Conservation (phyloP, 2,329 filamentous ascomycete genomes). For the Clonostachys solani region DNA sequence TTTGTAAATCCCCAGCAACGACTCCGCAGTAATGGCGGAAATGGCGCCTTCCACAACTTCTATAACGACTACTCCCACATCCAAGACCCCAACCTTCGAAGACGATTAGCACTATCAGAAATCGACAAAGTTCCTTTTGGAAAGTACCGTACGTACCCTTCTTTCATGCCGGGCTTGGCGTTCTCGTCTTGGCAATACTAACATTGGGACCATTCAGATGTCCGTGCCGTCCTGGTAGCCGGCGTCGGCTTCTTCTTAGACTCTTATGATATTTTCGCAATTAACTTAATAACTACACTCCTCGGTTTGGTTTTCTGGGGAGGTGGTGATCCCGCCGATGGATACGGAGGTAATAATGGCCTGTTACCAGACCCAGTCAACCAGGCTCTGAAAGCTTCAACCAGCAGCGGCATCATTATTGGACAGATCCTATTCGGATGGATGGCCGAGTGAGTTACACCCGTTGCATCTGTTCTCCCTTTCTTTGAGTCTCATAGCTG, state of each 20-base stretch:
- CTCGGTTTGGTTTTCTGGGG: slow-evolving; percentile 76
- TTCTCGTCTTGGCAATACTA: neutral
- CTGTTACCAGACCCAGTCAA: slow-evolving; percentile 60
- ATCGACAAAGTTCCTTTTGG: slow-evolving; percentile 77
- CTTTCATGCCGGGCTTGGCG: neutral
- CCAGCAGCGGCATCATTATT: slow-evolving; percentile 72
- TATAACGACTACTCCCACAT: slow-evolving; percentile 65
- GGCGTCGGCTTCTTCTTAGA: slow-evolving; percentile 83
- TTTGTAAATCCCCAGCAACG: neutral
- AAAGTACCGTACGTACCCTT: slow-evolving; percentile 51
- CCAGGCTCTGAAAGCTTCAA: slow-evolving; percentile 77
- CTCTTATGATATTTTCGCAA: slow-evolving; percentile 78
- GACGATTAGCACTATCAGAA: slow-evolving; percentile 71
- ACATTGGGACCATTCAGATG: slow-evolving; percentile 32
- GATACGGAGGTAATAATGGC: slow-evolving; percentile 48
- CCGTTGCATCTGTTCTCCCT: neutral
- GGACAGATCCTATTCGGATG: slow-evolving; percentile 76
- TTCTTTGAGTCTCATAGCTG: neutral
- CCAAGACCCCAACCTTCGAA: slow-evolving; percentile 69
- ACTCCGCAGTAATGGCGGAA: slow-evolving; percentile 52
- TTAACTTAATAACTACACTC: slow-evolving; percentile 68
- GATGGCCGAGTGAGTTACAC: slow-evolving; percentile 56
- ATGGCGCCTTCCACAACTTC: slow-evolving; percentile 71
- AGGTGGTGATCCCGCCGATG: slow-evolving; percentile 31
- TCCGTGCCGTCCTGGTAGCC: slow-evolving; percentile 70